Conservation (phyloP, 2,329 filamentous ascomycete species). For the Pseudopyrenochaeta lycopersici region DNA sequence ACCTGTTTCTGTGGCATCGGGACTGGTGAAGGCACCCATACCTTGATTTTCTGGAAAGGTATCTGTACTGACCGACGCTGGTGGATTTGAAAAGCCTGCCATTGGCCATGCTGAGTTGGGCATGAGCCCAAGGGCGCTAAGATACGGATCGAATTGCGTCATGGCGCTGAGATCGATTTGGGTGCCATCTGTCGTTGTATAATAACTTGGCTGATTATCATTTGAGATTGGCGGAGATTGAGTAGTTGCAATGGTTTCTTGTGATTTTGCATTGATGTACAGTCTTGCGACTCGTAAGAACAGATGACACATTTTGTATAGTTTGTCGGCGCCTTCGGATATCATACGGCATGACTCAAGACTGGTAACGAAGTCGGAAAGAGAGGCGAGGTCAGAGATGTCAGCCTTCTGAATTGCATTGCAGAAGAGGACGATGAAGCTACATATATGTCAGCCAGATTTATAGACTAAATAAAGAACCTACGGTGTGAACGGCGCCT, state of each 20-base stretch:
- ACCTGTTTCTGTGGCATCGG: slow-evolving; percentile 10
- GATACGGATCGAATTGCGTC: slow-evolving; percentile 68
- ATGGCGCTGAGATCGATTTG: slow-evolving; percentile 36
- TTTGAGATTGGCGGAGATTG: slow-evolving; percentile 8
- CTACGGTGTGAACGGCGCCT: slow-evolving; percentile 58
- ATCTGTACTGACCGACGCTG: slow-evolving; percentile 12
- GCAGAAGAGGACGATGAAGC: slow-evolving; percentile 60
- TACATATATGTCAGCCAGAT: slow-evolving; percentile 1
- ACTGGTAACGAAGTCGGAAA: slow-evolving; percentile 66
- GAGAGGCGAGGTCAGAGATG: slow-evolving; percentile 61
- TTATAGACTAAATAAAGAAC: not conserved
- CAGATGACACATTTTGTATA: slow-evolving; percentile 69
- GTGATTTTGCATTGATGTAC: slow-evolving; percentile 68
- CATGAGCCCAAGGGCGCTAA: slow-evolving; percentile 70
- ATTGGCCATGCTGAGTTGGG: slow-evolving; percentile 48
- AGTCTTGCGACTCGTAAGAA: slow-evolving; percentile 69
- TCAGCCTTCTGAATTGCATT: slow-evolving; percentile 62
- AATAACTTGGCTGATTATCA: slow-evolving; percentile 16
- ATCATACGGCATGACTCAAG: slow-evolving; percentile 61
- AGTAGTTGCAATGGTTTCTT: slow-evolving; percentile 41
- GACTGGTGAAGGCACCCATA: not conserved
- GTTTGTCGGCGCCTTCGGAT: slow-evolving; percentile 67
- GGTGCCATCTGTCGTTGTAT: slow-evolving; percentile 17
- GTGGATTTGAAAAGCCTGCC: slow-evolving; percentile 14
- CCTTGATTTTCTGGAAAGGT: slow-evolving; percentile 10